Base-by-base conservation (phyloP, 768 basidiomycete species). In the Naganishia antarctica region DNA sequence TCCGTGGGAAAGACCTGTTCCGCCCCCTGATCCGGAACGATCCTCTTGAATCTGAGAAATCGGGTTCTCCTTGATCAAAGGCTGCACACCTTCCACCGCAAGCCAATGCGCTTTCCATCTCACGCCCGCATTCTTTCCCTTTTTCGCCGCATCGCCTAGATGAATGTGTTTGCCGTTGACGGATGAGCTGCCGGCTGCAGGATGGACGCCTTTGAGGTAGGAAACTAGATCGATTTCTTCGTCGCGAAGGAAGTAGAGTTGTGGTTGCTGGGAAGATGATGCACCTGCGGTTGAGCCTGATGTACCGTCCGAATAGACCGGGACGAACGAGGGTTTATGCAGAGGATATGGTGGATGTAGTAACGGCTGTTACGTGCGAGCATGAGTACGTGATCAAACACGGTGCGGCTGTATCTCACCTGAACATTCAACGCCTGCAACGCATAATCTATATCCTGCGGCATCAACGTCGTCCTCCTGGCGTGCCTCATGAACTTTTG, bases 161-260 rank as follows among this genome's bases (percentile, higher is more conserved):
- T 21, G 53, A 26, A 57, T 57, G 37, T 57, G 53, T 43, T 61
- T 49, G 9, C 65, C 49, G 21, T 44, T 40, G 28, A 51, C 25
- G 41, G 65, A 51, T 11, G 48, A 43, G 50, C 40, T 60, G 25
- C 68, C 66, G 1, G 63, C 51, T n/a, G 74, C 71, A 5, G 76
- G 65, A 15, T 76, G 77, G 16, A 65, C 63, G 47, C 70, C 89
- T 61, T 89, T 84, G 44, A 97, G 78, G 11, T 92, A 86, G 60
- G 86, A 89, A 73, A 93, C 90, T 71, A 99, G 91, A 78, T 98
- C 96, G 50, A 99, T 87, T 78, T 98, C 96, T 70, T 97, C 92
- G 74, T 99, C 96, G 66, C 96, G 91, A 18, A 94, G 85, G 71
- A 91, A 91, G 79, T 91, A 97, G 3, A 98, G 57, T 26, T 73